Evolutionary conservation across 257 asterid species (phyloP).

Genomic region (Solanum pimpinellifolium): DNA sequence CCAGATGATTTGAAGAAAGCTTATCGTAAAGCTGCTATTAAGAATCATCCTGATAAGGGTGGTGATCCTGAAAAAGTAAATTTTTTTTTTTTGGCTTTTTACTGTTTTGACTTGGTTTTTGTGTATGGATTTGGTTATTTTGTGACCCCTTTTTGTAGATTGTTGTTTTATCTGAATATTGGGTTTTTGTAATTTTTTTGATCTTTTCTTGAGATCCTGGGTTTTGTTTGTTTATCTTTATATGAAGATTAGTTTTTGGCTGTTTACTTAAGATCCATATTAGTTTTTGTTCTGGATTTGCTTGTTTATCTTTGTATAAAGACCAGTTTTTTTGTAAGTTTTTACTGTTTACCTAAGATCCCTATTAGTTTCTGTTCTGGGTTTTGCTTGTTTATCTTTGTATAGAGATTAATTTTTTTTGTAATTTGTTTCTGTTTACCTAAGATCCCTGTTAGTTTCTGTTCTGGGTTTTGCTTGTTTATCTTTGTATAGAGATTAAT

Average conservation of each 20-base stretch:
- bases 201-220: background rate
- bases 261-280: background rate
- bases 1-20: conserved; percentile 13
- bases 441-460: background rate
- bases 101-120: background rate
- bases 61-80: conserved; percentile 14
- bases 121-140: background rate
- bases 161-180: background rate
- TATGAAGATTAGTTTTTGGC: background rate
- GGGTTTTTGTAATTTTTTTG: background rate
- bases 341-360: background rate
- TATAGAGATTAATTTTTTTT: background rate
- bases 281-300: background rate
- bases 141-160: background rate
- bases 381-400: background rate
- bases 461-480: background rate
- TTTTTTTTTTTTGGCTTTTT: background rate
- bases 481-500: background rate
- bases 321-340: background rate
- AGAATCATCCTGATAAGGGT: conserved; percentile 15
- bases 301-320: background rate
- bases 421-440: background rate
- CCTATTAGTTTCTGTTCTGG: background rate
- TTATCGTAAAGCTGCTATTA: conserved; percentile 7
- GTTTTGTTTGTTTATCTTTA: background rate